phyloP scores from a whole-genome alignment of 1,284 basidiomycete genomes.

The Rhodotorula sp. region DNA sequence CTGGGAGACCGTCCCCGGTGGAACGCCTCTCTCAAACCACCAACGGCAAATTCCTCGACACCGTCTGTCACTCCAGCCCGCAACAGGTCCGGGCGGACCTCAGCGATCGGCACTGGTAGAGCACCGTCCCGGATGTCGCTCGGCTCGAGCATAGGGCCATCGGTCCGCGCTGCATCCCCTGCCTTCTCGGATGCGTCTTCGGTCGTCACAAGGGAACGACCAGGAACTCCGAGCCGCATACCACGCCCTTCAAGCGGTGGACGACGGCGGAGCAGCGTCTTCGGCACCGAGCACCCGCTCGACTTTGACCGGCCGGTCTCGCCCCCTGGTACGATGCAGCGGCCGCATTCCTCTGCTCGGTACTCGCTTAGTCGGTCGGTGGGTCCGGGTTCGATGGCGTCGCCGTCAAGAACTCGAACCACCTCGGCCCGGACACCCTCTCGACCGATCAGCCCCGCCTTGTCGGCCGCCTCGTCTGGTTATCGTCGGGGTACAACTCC shows the following conservation, averaged over 20 bases:
- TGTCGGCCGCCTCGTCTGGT: slow-evolving; percentile 13
- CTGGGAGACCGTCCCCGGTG: slow-evolving; percentile 3
- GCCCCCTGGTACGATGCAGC: slow-evolving; percentile 52
- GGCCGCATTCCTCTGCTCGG: not conserved
- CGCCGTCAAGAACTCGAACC: slow-evolving; percentile 4
- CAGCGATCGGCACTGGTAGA: not conserved
- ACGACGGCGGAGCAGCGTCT: slow-evolving; percentile 15
- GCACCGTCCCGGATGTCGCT: slow-evolving; percentile 18
- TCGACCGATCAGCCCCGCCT: slow-evolving; percentile 10
- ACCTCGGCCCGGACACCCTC: slow-evolving; percentile 6
- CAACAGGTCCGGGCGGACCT: not conserved
- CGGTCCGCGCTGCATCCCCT: slow-evolving; percentile 24
- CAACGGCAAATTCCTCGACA: slow-evolving; percentile 43
- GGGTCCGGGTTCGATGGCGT: not conserved
- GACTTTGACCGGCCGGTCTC: slow-evolving; percentile 62
- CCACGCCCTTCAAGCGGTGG: slow-evolving; percentile 31
- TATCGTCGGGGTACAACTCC: slow-evolving; percentile 17
- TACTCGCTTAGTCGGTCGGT: slow-evolving; percentile 16
- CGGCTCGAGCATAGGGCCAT: slow-evolving; percentile 12
- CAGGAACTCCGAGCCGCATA: slow-evolving; percentile 40
- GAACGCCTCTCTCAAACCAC: not conserved
- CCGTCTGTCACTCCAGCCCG: not conserved
- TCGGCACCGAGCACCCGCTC: slow-evolving; percentile 38
- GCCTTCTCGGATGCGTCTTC: slow-evolving; percentile 38
- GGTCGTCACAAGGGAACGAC: slow-evolving; percentile 24